Evolutionary conservation across 192 early-diverging fungal genomes (phyloP), one percentile per base, ranked within the genome.

Genomic region (Coemansia erecta): DNA sequence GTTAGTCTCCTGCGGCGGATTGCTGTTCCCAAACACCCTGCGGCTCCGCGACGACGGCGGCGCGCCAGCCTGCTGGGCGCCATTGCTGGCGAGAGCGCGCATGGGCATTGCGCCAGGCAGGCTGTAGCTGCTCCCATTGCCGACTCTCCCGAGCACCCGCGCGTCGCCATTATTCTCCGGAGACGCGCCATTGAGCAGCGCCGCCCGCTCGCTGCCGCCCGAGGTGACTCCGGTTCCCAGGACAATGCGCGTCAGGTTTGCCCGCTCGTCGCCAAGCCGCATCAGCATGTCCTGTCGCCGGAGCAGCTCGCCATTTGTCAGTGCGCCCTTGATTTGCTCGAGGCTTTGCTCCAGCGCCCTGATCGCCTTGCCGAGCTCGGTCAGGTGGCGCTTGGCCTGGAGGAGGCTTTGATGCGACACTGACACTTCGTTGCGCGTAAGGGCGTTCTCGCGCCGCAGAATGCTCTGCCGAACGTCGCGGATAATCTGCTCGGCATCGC

Each of bases 271-370:
- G 61, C 83, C 87, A 54, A 90, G 60, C 19, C 82, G 85, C 51
- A 68, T 78, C 55, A 96, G 61, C 81, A 92, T 81, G 68, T 94
- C 92, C 57, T 87, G 85, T 46, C 92, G 84, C 53, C 93, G 77
- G 11, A 88, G 71, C 35, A 89, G 53, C 58, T 95, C 92, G 19
- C 89, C 89, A 22, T 87, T 81, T 0, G 88, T 85, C 37, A 80
- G 54, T 7, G 46, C 31, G 4, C 60, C 12, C 24, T 58, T 64
- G 1, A 56, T 69, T 13, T 66, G 56, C 45, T 83, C 70, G 33
- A 77, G 72, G 11, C 82, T 81, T 47, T 81, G 70, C 42, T 87
- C 83, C 8, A 90, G 57, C 0, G 61, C 69, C 61, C 82, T 70
- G 39, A 71, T 70, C 1, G 74, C 73, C 41, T 77, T 73, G 14